phyloP scores from a whole-genome alignment of 1,284 basidiomycete genomes.

The Cutaneotrichosporon sp. region DNA sequence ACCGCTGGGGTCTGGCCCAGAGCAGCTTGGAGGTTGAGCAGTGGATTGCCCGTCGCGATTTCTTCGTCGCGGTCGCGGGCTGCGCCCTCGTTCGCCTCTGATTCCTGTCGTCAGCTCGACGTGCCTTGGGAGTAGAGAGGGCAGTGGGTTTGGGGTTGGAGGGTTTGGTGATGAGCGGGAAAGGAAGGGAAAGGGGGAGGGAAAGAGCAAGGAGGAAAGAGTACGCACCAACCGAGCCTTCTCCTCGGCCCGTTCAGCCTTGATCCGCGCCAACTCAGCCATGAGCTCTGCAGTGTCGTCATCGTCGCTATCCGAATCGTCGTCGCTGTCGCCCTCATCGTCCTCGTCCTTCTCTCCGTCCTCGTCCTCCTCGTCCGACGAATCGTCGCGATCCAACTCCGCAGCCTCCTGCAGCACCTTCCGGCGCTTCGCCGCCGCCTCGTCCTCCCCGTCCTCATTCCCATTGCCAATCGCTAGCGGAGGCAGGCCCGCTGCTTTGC shows the following conservation, averaged over 20 bases:
- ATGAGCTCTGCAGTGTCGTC: conserved; percentile 90
- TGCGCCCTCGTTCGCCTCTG: conserved; percentile 67
- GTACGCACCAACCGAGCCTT: conserved; percentile 63
- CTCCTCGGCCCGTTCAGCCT: conserved; percentile 88
- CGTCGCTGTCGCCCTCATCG: conserved; percentile 48
- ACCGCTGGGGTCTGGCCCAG: conserved; percentile 64
- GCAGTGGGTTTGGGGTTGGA: too few species aligned
- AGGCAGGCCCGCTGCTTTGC: conserved; percentile 74
- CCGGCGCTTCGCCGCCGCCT: conserved; percentile 69
- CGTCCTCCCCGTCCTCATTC: conserved; percentile 50
- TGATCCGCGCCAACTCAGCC: conserved; percentile 91
- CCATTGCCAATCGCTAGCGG: conserved; percentile 36
- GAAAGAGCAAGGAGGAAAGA: too few species aligned
- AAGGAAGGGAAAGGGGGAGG: too few species aligned
- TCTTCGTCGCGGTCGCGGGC: conserved; percentile 70
- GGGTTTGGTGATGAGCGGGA: neutral
- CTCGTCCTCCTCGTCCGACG: conserved; percentile 62
- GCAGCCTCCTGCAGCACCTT: conserved; percentile 78
- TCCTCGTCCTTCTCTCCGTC: conserved; percentile 55
- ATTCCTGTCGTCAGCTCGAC: conserved; percentile 57
- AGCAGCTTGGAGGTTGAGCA: conserved; percentile 83
- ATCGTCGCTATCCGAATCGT: conserved; percentile 59
- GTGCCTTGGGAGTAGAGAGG: too few species aligned
- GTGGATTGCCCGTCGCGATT: conserved; percentile 79
- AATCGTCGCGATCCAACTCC: conserved; percentile 82